A percentile compares a stretch with the other conserved stretches of the same genome.
These are phyloP conservation scores for Pholiota molesta DNA, from an alignment of 768 basidiomycete species.

Conservation along the genomic window DNA sequence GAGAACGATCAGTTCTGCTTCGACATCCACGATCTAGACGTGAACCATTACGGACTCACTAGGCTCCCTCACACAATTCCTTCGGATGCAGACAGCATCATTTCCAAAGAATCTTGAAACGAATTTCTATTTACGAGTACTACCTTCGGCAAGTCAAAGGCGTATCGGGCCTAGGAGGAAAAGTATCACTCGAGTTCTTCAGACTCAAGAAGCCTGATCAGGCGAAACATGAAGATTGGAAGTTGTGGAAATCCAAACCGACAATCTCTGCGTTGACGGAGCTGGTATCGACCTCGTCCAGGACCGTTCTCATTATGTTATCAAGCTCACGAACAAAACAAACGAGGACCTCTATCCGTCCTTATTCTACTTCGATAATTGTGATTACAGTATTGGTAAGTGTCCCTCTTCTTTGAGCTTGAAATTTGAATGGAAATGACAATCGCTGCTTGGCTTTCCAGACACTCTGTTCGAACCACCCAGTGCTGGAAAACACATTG, in stretches of 20 bases:
- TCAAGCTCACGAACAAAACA: constrained; percentile 13
- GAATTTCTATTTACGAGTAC: constrained; percentile 5
- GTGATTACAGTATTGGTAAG: constrained; percentile 18
- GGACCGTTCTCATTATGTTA: constrained; percentile 6
- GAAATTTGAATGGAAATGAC: background rate
- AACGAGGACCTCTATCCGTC: constrained; percentile 8
- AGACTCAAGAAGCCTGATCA: background rate
- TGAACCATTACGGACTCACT: constrained; percentile 2
- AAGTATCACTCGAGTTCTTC: background rate
- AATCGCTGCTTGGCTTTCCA: background rate
- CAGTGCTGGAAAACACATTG: background rate
- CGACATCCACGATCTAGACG: background rate
- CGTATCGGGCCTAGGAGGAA: background rate
- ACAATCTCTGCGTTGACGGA: background rate
- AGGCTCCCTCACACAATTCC: background rate
- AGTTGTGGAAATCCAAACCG: background rate
- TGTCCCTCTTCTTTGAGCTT: background rate
- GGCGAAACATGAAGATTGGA: background rate
- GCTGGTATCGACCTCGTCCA: constrained; percentile 7
- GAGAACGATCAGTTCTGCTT: background rate
- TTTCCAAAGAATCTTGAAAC: background rate
- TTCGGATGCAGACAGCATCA: background rate
- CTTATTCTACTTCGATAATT: constrained; percentile 16
- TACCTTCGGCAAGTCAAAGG: constrained; percentile 4
- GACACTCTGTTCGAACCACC: background rate